These are phyloP conservation scores for Lithocarpus polystachyus DNA, from an alignment of 306 rosid species.

Conservation along the genomic window DNA sequence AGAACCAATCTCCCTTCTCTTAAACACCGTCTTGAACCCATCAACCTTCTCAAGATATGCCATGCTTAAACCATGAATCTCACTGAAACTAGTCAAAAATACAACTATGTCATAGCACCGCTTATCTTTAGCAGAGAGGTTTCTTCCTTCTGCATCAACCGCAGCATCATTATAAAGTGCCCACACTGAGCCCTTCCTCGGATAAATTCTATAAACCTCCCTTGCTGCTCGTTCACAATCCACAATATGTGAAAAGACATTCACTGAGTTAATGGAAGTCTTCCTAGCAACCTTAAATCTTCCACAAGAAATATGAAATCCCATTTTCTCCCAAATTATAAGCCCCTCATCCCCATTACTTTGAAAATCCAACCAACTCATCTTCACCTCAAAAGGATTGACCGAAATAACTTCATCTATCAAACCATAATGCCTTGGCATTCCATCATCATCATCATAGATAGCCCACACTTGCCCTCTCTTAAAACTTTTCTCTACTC, in stretches of 20 bases:
- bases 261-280: constrained; percentile 48
- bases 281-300: constrained; percentile 58
- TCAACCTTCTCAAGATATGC: constrained; percentile 88
- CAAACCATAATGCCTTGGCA: constrained; percentile 79
- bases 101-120: constrained; percentile 60
- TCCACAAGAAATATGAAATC: constrained; percentile 73
- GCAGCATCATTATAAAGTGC: constrained; percentile 60
- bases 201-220: constrained; percentile 69
- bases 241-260: constrained; percentile 76
- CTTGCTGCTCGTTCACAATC: constrained; percentile 65
- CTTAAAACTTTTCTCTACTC: constrained; percentile 78
- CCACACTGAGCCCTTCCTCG: constrained; percentile 92
- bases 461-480: constrained; percentile 93
- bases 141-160: constrained; percentile 39
- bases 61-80: constrained; percentile 73
- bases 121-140: constrained; percentile 28
- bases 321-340: constrained; percentile 45
- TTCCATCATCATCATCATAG: constrained; percentile 81
- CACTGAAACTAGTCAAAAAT: constrained; percentile 66
- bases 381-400: constrained; percentile 67
- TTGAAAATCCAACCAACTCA: constrained; percentile 83
- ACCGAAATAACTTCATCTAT: constrained; percentile 60
- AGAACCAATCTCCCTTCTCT: constrained; percentile 71
- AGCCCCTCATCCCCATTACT: constrained; percentile 46
- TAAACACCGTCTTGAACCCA: constrained; percentile 74